Percentiles rank a stretch among this genome's conserved stretches.
Conservation (phyloP, 305 asterid species). For the Fraxinus ornus region DNA sequence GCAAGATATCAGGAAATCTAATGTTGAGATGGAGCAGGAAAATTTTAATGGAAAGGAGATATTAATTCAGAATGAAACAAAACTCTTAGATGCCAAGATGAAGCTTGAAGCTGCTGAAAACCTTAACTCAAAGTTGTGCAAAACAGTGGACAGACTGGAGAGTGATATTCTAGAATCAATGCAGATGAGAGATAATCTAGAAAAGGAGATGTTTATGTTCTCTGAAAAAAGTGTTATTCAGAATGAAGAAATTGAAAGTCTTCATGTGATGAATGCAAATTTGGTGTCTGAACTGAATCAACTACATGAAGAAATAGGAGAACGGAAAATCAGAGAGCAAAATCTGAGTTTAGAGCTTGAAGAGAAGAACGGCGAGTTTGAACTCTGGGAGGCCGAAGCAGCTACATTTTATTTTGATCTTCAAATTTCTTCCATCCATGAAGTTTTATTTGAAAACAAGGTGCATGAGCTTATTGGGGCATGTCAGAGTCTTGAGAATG, state of each 20-base stretch:
- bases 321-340: constrained; percentile 47
- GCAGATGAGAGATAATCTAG: constrained; percentile 43
- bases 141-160: constrained; percentile 53
- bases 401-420: constrained; percentile 74
- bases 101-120: constrained; percentile 58
- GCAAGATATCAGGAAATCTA: constrained; percentile 46
- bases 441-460: constrained; percentile 58
- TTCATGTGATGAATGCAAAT: constrained; percentile 42
- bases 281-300: constrained; percentile 52
- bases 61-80: constrained; percentile 46
- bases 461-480: constrained; percentile 69
- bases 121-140: constrained; percentile 47
- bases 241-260: constrained; percentile 57
- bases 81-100: constrained; percentile 46
- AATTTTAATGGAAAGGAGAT: constrained; percentile 36
- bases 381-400: constrained; percentile 89
- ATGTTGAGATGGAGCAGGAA: constrained; percentile 51
- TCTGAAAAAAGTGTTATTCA: constrained; percentile 50
- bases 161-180: constrained; percentile 49
- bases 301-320: constrained; percentile 58
- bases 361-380: constrained; percentile 55
- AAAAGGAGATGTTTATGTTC: constrained; percentile 44
- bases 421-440: constrained; percentile 64
- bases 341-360: constrained; percentile 57
- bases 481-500: constrained; percentile 52